Percentiles rank a stretch among this genome's conserved stretches.
These are phyloP conservation scores for Colletotrichum sp. DNA, from an alignment of 2,329 filamentous ascomycete genomes.

Conservation along the genomic window DNA sequence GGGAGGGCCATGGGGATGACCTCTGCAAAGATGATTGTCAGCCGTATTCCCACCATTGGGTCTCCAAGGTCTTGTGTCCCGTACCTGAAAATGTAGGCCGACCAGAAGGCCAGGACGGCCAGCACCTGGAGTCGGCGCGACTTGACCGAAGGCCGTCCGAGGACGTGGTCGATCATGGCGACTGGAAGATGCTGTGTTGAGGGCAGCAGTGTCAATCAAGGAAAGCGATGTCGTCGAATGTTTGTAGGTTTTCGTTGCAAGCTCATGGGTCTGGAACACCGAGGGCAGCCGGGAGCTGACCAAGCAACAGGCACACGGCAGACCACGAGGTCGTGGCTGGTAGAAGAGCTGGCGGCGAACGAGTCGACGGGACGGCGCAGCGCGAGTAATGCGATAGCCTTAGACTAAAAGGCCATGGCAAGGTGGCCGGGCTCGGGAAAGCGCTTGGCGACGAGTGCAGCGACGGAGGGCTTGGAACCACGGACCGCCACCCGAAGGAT, in stretches of 20 bases:
- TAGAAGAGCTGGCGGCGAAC: not conserved
- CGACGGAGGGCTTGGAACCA: not conserved
- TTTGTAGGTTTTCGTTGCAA: not conserved
- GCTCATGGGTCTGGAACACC: not conserved
- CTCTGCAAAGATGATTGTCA: constrained; percentile 53
- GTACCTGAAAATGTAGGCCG: constrained; percentile 79
- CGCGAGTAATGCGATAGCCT: constrained; percentile 16
- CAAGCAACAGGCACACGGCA: constrained; percentile 1
- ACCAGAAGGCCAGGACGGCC: constrained; percentile 91
- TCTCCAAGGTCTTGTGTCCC: not conserved
- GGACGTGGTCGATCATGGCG: constrained; percentile 80
- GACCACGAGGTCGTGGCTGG: constrained; percentile 12
- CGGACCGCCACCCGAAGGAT: constrained; percentile 12
- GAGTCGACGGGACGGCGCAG: constrained; percentile 17
- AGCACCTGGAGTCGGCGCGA: constrained; percentile 93
- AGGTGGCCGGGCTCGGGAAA: not conserved
- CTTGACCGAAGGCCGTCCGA: constrained; percentile 88
- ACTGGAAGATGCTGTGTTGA: not conserved
- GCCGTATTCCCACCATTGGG: not conserved
- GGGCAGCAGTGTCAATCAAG: not conserved
- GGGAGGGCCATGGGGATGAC: constrained; percentile 88
- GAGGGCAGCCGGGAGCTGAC: not conserved
- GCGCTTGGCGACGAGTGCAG: constrained; percentile 1
- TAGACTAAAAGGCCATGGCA: constrained; percentile 8
- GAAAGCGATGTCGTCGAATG: not conserved